Base-by-base conservation (phyloP, 164 flowering plant genomes). In the Nelumbo lutea region DNA sequence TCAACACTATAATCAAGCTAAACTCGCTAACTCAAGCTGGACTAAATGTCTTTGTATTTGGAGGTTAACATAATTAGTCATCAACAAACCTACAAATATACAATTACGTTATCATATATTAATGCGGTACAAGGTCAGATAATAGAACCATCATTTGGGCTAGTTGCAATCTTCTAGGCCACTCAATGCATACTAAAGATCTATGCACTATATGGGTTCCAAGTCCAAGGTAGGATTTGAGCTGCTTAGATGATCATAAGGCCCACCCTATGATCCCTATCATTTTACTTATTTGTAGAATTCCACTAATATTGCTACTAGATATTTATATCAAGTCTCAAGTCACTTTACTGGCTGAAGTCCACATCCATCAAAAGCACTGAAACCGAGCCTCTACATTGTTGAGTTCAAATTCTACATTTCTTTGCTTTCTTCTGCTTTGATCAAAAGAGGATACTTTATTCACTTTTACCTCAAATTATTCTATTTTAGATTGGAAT, bases 401-500 rank as follows among this genome's bases (percentile, higher is more conserved):
- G 50, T 39, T 40, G 3, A 39, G 62, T 44, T 11, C 57, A 43
- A 15, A 42, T 8, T 43, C 52, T 51, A 56, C 9, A 46, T 53
- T 61, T 58, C 9, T 42, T 59, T 7, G 39, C 43, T 48, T 68
- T 68, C 39, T 13, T 42, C 43, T 27, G 14, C 10, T 62, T 38
- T 63, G 65, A 39, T 38, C 9, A 7, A 14, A 48, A 14, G 27
- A 40, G 46, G 11, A 27, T 46, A 0, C 38, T 40, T 47, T 39
- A 9, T 27, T 14, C 45, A 41, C 46, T 2, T 42, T n/a, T 38
- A 68, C 64, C 46, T 41, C 27, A 44, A 42, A 13, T 40, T 50
- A 3, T 53, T 4, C 64, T 47, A 42, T 42, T 41, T 43, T 76
- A 80, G 85, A 67, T 83, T 45, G 78, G 67, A 27, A 74, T 80